Evolutionary conservation across 2,329 filamentous ascomycete genomes (phyloP), one percentile per base, ranked within the genome.

Genomic region (Cladosporium colombiae): DNA sequence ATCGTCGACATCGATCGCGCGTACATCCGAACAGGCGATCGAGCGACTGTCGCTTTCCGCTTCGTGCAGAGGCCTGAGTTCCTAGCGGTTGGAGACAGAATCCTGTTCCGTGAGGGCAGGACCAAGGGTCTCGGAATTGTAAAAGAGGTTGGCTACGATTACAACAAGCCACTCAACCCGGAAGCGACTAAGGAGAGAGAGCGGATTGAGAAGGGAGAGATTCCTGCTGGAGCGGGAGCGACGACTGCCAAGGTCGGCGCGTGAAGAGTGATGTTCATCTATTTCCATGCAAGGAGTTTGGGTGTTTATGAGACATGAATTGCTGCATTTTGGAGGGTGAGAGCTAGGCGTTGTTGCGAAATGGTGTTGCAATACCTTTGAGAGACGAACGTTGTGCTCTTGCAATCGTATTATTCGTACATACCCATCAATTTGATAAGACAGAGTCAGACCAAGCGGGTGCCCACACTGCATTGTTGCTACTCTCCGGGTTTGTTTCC

Each of bases 1-100:
- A 97, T 99, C 75, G 96, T 99, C 74, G 95, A 97, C 74, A 95
- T 99, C 70, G 95, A 99, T 76, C 89, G 94, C n/a, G 91, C 91
- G 29, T 95, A 93, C 73, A 97, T 99, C 70, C 88, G 95, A 8
- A 97, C 94, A 0, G 95, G 95, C 11, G 95, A 98, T 77, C 85
- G 94, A n/a, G 95, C 95, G 2, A 89, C 89, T 0, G 95, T 99
- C 1, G 95, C 94, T 0, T 99, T 99, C 80, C 88, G 90, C 11
- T 99, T 99, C 75, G 90, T 97, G 3, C 95, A 97, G 78, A 84
- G 94, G 25, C 95, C 95, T 2, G 95, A 99, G 80, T 99, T 96
- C 71, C 81, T 99, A 14, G 90, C 89, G 0, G 89, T 92, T 0
- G 95, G 95, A 0, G 95, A 98, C 78, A 85, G 94, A 25, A 86